Conservation (phyloP, 225 moss, liverwort and hornwort genomes). For the Marchantia paleacea region DNA sequence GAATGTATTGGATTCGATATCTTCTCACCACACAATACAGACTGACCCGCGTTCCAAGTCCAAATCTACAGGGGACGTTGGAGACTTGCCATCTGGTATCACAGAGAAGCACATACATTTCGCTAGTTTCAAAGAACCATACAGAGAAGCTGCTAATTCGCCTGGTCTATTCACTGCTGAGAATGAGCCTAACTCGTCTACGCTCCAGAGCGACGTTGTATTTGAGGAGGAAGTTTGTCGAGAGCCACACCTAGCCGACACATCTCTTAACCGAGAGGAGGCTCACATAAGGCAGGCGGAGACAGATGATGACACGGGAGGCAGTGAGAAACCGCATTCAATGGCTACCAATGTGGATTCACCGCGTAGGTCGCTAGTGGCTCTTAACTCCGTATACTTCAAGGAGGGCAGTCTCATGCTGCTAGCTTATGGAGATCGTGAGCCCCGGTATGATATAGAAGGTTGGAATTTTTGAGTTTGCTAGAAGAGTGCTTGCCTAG, state of each 20-base stretch:
- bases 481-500: neutral
- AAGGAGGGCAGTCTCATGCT: constrained; percentile 91
- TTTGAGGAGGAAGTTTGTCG: neutral
- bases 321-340: constrained; percentile 59
- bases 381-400: constrained; percentile 80
- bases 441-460: constrained; percentile 68
- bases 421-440: constrained; percentile 91
- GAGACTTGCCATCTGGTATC: neutral
- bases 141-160: neutral
- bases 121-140: constrained; percentile 2
- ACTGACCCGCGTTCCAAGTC: neutral
- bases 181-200: neutral
- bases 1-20: neutral
- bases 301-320: constrained; percentile 30
- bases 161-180: neutral
- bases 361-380: constrained; percentile 71
- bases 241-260: neutral
- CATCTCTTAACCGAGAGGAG: neutral
- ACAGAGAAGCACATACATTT: neutral
- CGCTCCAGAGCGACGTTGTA: neutral
- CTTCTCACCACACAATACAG: neutral
- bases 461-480: constrained; percentile 13
- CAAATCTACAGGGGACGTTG: neutral
- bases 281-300: neutral
- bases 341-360: constrained; percentile 56